These are phyloP conservation scores for Hippophae gyantsensis DNA, from an alignment of 306 rosid species.

Conservation along the genomic window DNA sequence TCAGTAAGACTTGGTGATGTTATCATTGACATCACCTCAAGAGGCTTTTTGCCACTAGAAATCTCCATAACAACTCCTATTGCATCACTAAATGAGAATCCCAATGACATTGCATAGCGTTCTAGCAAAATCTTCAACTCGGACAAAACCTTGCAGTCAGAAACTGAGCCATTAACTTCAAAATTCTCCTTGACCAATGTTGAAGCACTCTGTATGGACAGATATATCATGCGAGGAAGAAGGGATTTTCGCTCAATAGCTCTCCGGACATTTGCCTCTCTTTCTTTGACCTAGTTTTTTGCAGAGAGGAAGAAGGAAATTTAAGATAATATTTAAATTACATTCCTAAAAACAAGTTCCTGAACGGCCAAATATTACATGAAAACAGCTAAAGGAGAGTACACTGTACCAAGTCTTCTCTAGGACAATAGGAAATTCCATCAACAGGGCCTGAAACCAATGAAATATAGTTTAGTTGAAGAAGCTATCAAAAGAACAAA, in stretches of 20 bases:
- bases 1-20: not conserved
- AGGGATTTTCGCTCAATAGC: slow-evolving; percentile 73
- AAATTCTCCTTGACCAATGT: slow-evolving; percentile 57
- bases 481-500: slow-evolving; percentile 6
- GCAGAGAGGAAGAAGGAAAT: slow-evolving; percentile 26
- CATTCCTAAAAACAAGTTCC: not conserved
- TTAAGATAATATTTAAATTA: not conserved
- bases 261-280: slow-evolving; percentile 53
- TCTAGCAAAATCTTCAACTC: slow-evolving; percentile 79
- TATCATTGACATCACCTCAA: slow-evolving; percentile 39
- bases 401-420: slow-evolving; percentile 52
- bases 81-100: slow-evolving; percentile 61
- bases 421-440: slow-evolving; percentile 70
- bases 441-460: slow-evolving; percentile 63
- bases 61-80: slow-evolving; percentile 41
- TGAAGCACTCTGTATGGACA: slow-evolving; percentile 72
- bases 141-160: slow-evolving; percentile 38
- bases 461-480: slow-evolving; percentile 6
- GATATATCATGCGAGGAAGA: slow-evolving; percentile 87
- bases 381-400: slow-evolving; percentile 12
- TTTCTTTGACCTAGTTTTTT: slow-evolving; percentile 42
- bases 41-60: slow-evolving; percentile 36
- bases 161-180: slow-evolving; percentile 53
- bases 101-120: slow-evolving; percentile 57
- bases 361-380: slow-evolving; percentile 1